Evolutionary conservation across 345 rosid species (phyloP).

Genomic region (Alliaria petiolata): DNA sequence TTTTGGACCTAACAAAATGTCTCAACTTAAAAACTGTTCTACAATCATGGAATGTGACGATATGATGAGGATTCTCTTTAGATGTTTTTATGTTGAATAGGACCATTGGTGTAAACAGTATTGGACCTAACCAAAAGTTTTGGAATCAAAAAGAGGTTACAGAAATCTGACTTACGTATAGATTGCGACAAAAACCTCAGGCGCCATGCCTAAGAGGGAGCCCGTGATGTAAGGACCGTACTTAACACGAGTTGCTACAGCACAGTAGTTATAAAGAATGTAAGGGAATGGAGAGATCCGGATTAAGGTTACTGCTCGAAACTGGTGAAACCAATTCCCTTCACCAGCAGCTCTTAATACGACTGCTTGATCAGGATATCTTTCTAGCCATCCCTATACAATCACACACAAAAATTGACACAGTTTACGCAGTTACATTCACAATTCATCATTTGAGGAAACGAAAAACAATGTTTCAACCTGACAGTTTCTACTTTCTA

Average conservation of each 20-base stretch:
- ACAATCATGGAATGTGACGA: background rate
- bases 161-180: slow-evolving; percentile 67
- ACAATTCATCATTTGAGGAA: background rate
- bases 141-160: background rate
- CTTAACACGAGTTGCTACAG: slow-evolving; percentile 82
- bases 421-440: background rate
- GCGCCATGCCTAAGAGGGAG: slow-evolving; percentile 81
- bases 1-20: background rate
- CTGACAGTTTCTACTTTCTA: background rate
- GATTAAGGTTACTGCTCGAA: slow-evolving; percentile 71
- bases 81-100: background rate
- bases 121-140: background rate
- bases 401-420: background rate
- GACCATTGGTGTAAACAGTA: background rate
- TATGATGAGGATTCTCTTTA: background rate
- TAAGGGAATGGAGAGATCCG: slow-evolving; percentile 98
- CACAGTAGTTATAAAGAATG: slow-evolving; percentile 81
- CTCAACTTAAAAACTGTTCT: background rate
- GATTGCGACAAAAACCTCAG: slow-evolving; percentile 75
- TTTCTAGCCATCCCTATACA: slow-evolving; percentile 80
- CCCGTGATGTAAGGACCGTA: slow-evolving; percentile 85
- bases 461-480: background rate
- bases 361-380: slow-evolving; percentile 84
- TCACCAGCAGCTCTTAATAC: slow-evolving; percentile 87
- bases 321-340: slow-evolving; percentile 94